Evolutionary conservation across 345 rosid genomes (phyloP), one percentile per base, ranked within the genome.

Genomic region (Dipteronia sinensis): DNA sequence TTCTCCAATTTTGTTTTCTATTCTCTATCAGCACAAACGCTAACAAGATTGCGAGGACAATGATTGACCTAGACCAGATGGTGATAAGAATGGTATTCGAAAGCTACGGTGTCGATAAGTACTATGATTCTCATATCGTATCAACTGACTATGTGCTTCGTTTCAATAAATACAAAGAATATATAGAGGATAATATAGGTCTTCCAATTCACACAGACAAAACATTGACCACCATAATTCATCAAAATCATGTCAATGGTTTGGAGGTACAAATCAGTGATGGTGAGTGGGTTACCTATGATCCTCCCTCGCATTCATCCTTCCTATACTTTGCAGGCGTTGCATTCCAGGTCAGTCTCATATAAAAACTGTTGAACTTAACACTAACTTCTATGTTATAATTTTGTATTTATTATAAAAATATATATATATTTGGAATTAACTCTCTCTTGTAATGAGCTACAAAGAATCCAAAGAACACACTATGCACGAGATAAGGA

Each of bases 21-120:
- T 46, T 46, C 15, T 11, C 13, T 46, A 46, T 46, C 46, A 46
- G 49, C 49, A 46, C 13, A 2, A 46, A 46, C 13, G 75, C 83
- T 25, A 73, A 76, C 64, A 76, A 23, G 73, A 87, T 78, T 49
- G 88, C 91, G 53, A 83, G 77, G 80, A 49, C 86, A 12, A 62
- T 86, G 12, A 83, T 84, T 2, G 87, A 83, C 77, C 67, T 92
- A 42, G 90, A 92, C 10, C 79, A 64, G 47, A 80, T 67, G 51
- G 92, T 88, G 83, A 76, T 84, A 64, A 88, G 81, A 67, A 87
- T 90, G 97, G 22, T 89, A 44, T 89, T 84, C 76, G 92, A 90
- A 71, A 85, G 93, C 83, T 90, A 89, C 59, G 91, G 90, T 20
- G 73, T 82, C 2, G 85, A 81, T 62, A 87, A 84, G 61, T 68